Evolutionary conservation across 441 rosid genomes (phyloP).

Genomic region (Kokia cookei): DNA sequence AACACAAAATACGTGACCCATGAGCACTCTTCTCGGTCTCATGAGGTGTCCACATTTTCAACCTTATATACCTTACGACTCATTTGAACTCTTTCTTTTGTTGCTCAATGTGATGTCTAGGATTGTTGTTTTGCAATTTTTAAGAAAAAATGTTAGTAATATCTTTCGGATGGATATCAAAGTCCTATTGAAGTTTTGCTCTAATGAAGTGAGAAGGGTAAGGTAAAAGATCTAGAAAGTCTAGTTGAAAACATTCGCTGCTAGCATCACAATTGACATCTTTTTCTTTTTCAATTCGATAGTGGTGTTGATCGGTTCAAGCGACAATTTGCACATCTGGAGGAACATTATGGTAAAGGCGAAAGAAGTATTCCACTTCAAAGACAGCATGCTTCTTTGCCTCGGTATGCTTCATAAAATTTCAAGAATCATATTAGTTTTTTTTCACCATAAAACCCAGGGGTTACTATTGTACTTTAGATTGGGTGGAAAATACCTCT

Average conservation of each 20-base stretch:
- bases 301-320: slow-evolving; percentile 99
- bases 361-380: slow-evolving; percentile 68
- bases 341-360: slow-evolving; percentile 83
- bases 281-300: slow-evolving; percentile 17
- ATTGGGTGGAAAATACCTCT: neutral
- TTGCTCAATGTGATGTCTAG: neutral
- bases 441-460: neutral
- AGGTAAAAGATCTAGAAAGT: neutral
- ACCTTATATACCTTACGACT: neutral
- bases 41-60: neutral
- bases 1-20: neutral
- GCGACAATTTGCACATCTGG: slow-evolving; percentile 95
- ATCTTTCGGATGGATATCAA: neutral
- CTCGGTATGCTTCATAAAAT: slow-evolving; percentile 48
- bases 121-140: neutral
- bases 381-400: slow-evolving; percentile 94
- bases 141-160: neutral
- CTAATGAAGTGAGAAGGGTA: neutral
- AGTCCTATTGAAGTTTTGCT: neutral
- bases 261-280: neutral
- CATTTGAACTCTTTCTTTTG: neutral
- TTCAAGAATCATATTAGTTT: neutral
- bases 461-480: neutral
- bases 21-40: neutral
- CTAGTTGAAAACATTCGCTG: neutral